These are phyloP conservation scores for Cladosporium halotolerans DNA, from an alignment of 2,329 filamentous ascomycete genomes.

Conservation along the genomic window DNA sequence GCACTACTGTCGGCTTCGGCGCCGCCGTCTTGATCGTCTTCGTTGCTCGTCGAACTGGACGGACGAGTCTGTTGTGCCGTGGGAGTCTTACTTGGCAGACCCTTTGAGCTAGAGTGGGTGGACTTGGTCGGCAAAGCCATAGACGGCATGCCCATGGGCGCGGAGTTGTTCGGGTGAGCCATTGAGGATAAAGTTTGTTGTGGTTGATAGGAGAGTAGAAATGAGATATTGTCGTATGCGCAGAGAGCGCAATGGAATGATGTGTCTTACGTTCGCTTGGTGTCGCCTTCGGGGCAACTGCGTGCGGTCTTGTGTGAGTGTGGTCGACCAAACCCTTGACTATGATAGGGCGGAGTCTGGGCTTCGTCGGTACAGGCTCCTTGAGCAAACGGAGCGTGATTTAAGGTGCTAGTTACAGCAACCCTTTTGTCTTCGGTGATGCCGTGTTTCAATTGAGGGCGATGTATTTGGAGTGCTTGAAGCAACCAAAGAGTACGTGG, in stretches of 20 bases:
- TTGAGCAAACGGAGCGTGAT: constrained; percentile 1
- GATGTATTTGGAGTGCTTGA: constrained; percentile 7
- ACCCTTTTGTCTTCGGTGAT: not conserved
- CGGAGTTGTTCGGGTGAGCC: constrained; percentile 1
- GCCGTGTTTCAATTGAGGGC: not conserved
- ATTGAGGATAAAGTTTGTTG: not conserved
- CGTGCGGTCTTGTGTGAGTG: constrained; percentile 7
- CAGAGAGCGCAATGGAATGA: not conserved
- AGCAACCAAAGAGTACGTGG: constrained; percentile 10
- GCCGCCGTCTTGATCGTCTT: constrained; percentile 19
- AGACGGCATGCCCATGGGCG: not conserved
- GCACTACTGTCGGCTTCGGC: constrained; percentile 18
- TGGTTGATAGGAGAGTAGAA: not conserved
- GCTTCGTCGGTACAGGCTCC: constrained; percentile 9
- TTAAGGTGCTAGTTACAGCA: not conserved
- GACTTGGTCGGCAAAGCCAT: not conserved
- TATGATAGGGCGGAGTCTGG: constrained; percentile 10
- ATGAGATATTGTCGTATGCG: not conserved
- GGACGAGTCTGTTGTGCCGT: not conserved
- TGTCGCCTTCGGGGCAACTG: constrained; percentile 14
- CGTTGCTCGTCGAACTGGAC: constrained; percentile 16
- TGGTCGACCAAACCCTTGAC: constrained; percentile 9
- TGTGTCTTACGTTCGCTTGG: not conserved
- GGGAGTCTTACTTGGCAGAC: constrained; percentile 14
- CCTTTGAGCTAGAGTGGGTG: constrained; percentile 3